Conservation (phyloP, 441 rosid genomes). For the Pelargonium hybrid region DNA sequence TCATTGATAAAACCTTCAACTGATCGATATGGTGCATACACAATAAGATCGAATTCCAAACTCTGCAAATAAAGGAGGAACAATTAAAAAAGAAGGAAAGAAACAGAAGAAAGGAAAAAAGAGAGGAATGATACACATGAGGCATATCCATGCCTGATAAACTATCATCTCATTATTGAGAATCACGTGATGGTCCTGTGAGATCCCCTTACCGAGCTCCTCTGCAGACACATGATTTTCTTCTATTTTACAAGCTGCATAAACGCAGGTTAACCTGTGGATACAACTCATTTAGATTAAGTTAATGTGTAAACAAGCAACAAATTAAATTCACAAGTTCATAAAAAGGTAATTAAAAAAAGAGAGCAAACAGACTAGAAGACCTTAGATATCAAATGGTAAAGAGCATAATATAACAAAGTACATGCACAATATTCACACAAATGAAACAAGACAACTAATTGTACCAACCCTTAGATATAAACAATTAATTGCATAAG, state of each 20-base stretch:
- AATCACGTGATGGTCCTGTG: conserved; percentile 93
- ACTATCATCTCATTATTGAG: conserved; percentile 95
- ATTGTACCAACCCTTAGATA: neutral
- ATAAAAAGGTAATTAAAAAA: neutral
- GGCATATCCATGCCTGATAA: conserved; percentile 64
- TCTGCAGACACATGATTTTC: conserved; percentile 98
- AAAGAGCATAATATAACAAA: neutral
- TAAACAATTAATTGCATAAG: neutral
- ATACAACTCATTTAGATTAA: conserved; percentile 20
- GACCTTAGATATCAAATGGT: neutral
- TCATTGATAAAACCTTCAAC: conserved; percentile 73
- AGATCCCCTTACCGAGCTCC: conserved; percentile 96
- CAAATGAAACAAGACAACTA: neutral
- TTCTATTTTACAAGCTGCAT: conserved; percentile 89
- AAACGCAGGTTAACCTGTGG: conserved; percentile 87
- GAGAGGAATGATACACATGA: conserved; percentile 10
- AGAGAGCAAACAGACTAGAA: neutral
- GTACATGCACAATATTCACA: neutral
- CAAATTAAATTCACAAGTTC: neutral
- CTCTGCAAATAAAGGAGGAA: conserved; percentile 42
- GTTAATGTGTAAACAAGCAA: conserved; percentile 8
- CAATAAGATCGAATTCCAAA: conserved; percentile 90
- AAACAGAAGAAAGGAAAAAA: conserved; percentile 3
- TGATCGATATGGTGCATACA: conserved; percentile 80
- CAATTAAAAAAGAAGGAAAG: conserved; percentile 12